These are phyloP conservation scores for Myriosclerotinia duriaeana DNA, from an alignment of 2,329 filamentous ascomycete species.

Conservation along the genomic window DNA sequence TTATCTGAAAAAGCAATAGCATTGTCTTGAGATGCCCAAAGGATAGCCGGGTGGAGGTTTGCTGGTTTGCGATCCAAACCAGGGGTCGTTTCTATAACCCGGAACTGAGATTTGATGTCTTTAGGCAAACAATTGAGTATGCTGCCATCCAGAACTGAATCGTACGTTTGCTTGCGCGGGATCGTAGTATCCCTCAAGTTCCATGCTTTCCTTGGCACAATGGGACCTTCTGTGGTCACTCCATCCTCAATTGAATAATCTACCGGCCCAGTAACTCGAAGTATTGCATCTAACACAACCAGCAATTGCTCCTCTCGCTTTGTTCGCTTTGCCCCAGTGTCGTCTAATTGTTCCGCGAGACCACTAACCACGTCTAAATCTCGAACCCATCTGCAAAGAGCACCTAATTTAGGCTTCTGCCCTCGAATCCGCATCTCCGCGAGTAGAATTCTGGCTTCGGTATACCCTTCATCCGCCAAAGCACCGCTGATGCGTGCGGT, in stretches of 20 bases:
- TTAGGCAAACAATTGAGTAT: slow-evolving; percentile 48
- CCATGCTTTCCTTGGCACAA: slow-evolving; percentile 57
- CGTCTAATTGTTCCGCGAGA: slow-evolving; percentile 55
- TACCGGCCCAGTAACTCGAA: slow-evolving; percentile 61
- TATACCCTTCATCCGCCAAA: slow-evolving; percentile 63
- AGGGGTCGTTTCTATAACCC: slow-evolving; percentile 60
- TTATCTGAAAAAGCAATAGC: slow-evolving; percentile 52
- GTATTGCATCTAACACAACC: slow-evolving; percentile 60
- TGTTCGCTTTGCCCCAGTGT: slow-evolving; percentile 43
- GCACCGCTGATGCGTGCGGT: slow-evolving; percentile 66
- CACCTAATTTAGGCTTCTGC: slow-evolving; percentile 65
- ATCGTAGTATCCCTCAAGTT: slow-evolving; percentile 50
- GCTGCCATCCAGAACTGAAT: slow-evolving; percentile 58
- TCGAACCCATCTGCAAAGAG: slow-evolving; percentile 70
- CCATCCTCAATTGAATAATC: slow-evolving; percentile 46
- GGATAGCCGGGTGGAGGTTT: slow-evolving; percentile 64
- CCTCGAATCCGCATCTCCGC: slow-evolving; percentile 69
- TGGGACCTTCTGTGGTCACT: slow-evolving; percentile 33
- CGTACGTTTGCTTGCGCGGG: slow-evolving; percentile 50
- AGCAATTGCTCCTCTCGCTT: slow-evolving; percentile 56
- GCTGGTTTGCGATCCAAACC: slow-evolving; percentile 63
- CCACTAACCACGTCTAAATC: slow-evolving; percentile 69
- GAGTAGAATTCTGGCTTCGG: slow-evolving; percentile 63
- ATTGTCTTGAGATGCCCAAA: slow-evolving; percentile 60
- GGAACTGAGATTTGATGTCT: slow-evolving; percentile 47